Percentiles rank a stretch among this genome's conserved stretches.
Evolutionary conservation across 2,329 filamentous ascomycete species (phyloP).

Genomic region (Xylaria sp.): DNA sequence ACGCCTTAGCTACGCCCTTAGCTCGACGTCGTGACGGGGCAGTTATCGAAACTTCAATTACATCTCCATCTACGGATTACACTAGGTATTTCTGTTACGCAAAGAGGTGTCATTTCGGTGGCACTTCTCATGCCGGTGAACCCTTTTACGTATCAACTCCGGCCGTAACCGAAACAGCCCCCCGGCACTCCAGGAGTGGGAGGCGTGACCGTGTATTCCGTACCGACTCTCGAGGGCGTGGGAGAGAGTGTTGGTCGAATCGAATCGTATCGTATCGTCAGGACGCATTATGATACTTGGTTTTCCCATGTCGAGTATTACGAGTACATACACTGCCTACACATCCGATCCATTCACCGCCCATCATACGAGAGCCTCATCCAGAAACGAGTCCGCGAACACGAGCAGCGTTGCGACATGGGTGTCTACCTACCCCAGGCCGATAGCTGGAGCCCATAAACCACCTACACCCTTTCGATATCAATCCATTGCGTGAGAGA

Average conservation of each 20-base stretch:
- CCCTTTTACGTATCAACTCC: background rate
- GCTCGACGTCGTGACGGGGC: background rate
- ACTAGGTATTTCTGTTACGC: background rate
- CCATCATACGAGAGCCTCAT: background rate
- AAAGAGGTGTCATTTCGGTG: background rate
- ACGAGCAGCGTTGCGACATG: background rate
- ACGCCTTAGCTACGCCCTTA: background rate
- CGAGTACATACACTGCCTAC: background rate
- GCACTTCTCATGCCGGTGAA: background rate
- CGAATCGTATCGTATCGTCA: background rate
- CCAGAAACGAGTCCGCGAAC: background rate
- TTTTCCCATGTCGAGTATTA: background rate
- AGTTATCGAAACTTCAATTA: background rate
- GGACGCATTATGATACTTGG: background rate
- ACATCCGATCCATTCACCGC: constrained; percentile 10
- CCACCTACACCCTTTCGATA: background rate
- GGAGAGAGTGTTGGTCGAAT: too few relatives aligned
- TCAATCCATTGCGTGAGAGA: background rate
- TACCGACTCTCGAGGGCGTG: too few relatives aligned
- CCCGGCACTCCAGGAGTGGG: background rate
- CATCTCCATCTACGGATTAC: background rate
- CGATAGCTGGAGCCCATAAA: background rate
- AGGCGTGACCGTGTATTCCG: background rate
- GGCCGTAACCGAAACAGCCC: background rate
- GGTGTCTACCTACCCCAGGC: background rate